phyloP scores from a whole-genome alignment of 305 asterid genomes.

The Petunia hybrid region DNA sequence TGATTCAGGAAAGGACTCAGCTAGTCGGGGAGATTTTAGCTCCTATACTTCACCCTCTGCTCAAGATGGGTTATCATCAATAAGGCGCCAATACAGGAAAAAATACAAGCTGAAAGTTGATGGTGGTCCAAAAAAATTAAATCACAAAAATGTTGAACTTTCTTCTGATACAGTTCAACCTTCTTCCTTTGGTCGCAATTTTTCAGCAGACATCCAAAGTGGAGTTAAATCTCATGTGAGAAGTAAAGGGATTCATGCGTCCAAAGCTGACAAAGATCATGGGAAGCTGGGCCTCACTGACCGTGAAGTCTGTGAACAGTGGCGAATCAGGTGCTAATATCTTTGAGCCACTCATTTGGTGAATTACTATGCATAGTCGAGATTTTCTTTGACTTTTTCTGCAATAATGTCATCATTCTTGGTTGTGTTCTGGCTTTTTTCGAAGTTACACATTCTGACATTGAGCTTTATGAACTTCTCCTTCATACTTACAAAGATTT shows the following conservation, averaged over 20 bases:
- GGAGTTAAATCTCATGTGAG: constrained; percentile 29
- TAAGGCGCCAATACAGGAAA: constrained; percentile 71
- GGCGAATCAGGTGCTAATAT: constrained; percentile 78
- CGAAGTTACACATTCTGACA: background rate
- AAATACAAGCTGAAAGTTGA: constrained; percentile 77
- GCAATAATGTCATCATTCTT: background rate
- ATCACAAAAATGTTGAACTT: constrained; percentile 39
- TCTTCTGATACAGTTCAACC: constrained; percentile 35
- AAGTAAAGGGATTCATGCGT: constrained; percentile 16
- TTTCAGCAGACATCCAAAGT: constrained; percentile 38
- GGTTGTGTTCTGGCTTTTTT: background rate
- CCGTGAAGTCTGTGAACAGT: constrained; percentile 68
- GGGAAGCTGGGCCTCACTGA: constrained; percentile 48
- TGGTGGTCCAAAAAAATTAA: constrained; percentile 45
- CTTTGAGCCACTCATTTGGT: constrained; percentile 29
- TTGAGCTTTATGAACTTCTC: constrained; percentile 34
- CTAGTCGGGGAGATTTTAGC: constrained; percentile 44
- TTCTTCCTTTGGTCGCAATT: constrained; percentile 33
- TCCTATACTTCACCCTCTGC: constrained; percentile 47
- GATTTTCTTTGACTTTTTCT: constrained; percentile 13
- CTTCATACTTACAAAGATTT: constrained; percentile 31
- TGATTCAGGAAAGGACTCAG: constrained; percentile 43
- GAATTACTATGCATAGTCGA: constrained; percentile 12
- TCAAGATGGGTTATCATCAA: constrained; percentile 69
- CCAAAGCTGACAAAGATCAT: constrained; percentile 47